Percentiles rank a stretch among this genome's conserved stretches.
Evolutionary conservation across 2,329 filamentous ascomycete species (phyloP).

Genomic region (Aspergillus unguis): DNA sequence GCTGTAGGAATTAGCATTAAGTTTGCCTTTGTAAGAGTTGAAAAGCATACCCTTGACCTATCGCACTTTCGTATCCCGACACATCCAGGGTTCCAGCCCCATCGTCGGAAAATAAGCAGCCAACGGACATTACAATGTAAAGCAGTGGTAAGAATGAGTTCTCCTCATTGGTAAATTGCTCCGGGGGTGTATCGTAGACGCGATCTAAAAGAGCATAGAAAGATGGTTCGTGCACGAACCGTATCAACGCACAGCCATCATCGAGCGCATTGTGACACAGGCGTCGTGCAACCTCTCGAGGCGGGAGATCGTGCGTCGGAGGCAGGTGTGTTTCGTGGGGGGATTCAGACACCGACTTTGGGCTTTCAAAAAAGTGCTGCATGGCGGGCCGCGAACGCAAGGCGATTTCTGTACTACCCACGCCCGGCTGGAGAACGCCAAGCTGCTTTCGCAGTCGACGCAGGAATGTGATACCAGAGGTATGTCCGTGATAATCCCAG

Average conservation of each 20-base stretch:
- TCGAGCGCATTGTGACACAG: slow-evolving; percentile 60
- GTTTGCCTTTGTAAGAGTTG: background rate
- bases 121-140: slow-evolving; percentile 67
- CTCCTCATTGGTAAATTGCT: slow-evolving; percentile 62
- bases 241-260: slow-evolving; percentile 61
- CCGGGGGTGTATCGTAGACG: slow-evolving; percentile 68
- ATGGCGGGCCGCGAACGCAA: slow-evolving; percentile 49
- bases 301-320: slow-evolving; percentile 65
- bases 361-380: slow-evolving; percentile 65
- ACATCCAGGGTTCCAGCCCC: slow-evolving; percentile 48
- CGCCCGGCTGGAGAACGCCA: slow-evolving; percentile 67
- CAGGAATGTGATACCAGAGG: slow-evolving; percentile 86
- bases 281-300: slow-evolving; percentile 54
- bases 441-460: slow-evolving; percentile 84
- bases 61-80: slow-evolving; percentile 48
- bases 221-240: slow-evolving; percentile 75
- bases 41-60: slow-evolving; percentile 53
- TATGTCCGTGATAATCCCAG: slow-evolving; percentile 93
- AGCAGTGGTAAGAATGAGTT: slow-evolving; percentile 67
- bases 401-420: slow-evolving; percentile 49
- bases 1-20: slow-evolving; percentile 40
- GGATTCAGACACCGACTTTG: slow-evolving; percentile 62
- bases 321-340: slow-evolving; percentile 56
- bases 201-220: slow-evolving; percentile 76
- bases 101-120: slow-evolving; percentile 67